A percentile compares a stretch with the other conserved stretches of the same genome.
phyloP scores from a whole-genome alignment of 805 yeast genomes.

The Candida odintsovae region DNA sequence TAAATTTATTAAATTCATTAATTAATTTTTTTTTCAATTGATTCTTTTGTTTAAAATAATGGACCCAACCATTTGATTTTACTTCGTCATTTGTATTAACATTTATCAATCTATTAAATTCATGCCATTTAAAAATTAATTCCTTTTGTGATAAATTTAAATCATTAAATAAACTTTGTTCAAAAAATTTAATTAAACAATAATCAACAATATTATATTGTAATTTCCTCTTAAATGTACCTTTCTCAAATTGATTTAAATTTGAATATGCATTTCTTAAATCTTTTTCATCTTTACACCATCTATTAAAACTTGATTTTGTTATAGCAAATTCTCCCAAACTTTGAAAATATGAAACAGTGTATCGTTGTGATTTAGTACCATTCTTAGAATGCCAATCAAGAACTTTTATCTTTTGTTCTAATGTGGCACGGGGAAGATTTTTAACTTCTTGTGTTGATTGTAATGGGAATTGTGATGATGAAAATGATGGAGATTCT shows the following conservation, averaged over 20 bases:
- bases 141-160: conserved; percentile 24
- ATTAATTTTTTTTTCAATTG: conserved; percentile 25
- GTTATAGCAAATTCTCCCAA: conserved; percentile 30
- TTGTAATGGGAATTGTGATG: neutral
- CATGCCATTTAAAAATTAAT: conserved; percentile 25
- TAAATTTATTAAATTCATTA: conserved; percentile 11
- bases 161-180: conserved; percentile 29
- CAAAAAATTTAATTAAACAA: conserved; percentile 30
- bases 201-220: conserved; percentile 29
- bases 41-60: conserved; percentile 31
- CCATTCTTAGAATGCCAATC: conserved; percentile 31
- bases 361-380: conserved; percentile 28
- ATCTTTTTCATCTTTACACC: conserved; percentile 30
- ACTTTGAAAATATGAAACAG: conserved; percentile 28
- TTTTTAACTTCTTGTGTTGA: neutral
- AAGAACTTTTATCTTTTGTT: conserved; percentile 30
- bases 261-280: conserved; percentile 11
- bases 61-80: conserved; percentile 37
- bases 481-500: too few relatives aligned
- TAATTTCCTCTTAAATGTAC: conserved; percentile 22
- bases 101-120: conserved; percentile 13
- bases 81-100: neutral
- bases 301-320: conserved; percentile 33
- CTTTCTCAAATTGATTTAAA: conserved; percentile 1
- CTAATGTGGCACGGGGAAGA: conserved; percentile 32